phyloP scores from a whole-genome alignment of 306 rosid species.

The Astragalus glycyphyllos region DNA sequence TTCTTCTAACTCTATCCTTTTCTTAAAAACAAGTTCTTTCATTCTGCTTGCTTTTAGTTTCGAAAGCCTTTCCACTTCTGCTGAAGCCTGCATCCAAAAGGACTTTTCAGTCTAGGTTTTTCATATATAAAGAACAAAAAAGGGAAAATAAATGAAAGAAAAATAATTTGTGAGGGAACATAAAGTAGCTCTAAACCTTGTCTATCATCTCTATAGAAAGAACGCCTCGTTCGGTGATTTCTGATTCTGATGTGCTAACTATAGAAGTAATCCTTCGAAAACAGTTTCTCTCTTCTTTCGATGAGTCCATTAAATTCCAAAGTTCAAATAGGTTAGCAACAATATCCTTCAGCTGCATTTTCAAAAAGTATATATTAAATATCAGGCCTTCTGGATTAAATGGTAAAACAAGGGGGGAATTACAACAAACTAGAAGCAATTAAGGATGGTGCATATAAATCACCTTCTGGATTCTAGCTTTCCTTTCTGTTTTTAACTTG shows the following conservation, averaged over 20 bases:
- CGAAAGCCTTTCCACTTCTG: slow-evolving; percentile 85
- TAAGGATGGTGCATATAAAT: slow-evolving; percentile 4
- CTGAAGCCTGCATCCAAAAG: slow-evolving; percentile 73
- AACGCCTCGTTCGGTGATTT: slow-evolving; percentile 69
- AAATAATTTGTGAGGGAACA: slow-evolving; percentile 2
- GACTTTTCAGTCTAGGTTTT: slow-evolving; percentile 23
- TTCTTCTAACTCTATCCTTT: slow-evolving; percentile 86
- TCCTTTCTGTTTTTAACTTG: slow-evolving; percentile 75
- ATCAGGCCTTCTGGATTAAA: too few species aligned
- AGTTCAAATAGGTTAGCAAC: slow-evolving; percentile 73
- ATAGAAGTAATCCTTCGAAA: slow-evolving; percentile 66
- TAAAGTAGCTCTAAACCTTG: slow-evolving; percentile 59
- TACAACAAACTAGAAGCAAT: slow-evolving; percentile 14
- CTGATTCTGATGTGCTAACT: slow-evolving; percentile 63
- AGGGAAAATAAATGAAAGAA: not conserved
- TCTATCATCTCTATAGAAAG: slow-evolving; percentile 78
- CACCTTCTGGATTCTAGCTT: slow-evolving; percentile 81
- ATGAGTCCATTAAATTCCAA: slow-evolving; percentile 98
- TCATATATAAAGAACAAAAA: not conserved
- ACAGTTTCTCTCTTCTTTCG: slow-evolving; percentile 74
- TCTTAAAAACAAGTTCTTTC: slow-evolving; percentile 95
- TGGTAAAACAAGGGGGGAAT: slow-evolving; percentile 5
- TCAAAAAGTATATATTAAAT: slow-evolving; percentile 11
- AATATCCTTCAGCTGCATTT: slow-evolving; percentile 82
- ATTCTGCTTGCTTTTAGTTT: slow-evolving; percentile 92